phyloP scores from a whole-genome alignment of 257 asterid species.

The Solanum dulcamara region DNA sequence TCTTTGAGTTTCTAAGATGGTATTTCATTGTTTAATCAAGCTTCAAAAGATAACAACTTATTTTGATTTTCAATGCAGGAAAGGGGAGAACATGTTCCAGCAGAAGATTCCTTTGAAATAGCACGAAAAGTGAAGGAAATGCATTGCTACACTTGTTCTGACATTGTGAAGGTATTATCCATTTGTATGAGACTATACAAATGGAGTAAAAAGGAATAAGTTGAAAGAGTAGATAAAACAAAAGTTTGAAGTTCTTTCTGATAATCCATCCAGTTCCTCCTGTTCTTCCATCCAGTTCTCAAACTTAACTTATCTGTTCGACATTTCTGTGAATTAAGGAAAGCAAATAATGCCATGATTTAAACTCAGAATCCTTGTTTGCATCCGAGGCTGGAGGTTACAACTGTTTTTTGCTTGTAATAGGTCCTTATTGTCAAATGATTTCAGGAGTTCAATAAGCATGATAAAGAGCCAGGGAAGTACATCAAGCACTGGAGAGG shows the following conservation, averaged over 20 bases:
- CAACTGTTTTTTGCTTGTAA: slow-evolving; percentile 2
- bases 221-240: not conserved
- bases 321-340: not conserved
- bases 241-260: not conserved
- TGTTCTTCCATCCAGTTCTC: not conserved
- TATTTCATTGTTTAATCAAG: not conserved
- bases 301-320: not conserved
- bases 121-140: slow-evolving; percentile 86
- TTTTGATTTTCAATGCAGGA: slow-evolving; percentile 44
- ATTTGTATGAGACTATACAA: not conserved
- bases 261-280: not conserved
- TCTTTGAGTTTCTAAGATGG: not conserved
- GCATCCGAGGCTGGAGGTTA: not conserved
- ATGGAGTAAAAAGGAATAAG: not conserved
- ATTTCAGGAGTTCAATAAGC: slow-evolving; percentile 84
- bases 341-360: not conserved
- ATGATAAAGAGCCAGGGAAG: slow-evolving; percentile 86
- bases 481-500: slow-evolving; percentile 93
- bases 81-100: slow-evolving; percentile 93
- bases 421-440: slow-evolving; percentile 8
- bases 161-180: slow-evolving; percentile 78
- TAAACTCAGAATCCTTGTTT: not conserved
- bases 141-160: slow-evolving; percentile 95
- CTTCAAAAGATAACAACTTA: not conserved
- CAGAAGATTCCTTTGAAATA: slow-evolving; percentile 88